Percentiles rank a stretch among this genome's conserved stretches.
Evolutionary conservation across 306 rosid genomes (phyloP).

Genomic region (Quercus dentata): DNA sequence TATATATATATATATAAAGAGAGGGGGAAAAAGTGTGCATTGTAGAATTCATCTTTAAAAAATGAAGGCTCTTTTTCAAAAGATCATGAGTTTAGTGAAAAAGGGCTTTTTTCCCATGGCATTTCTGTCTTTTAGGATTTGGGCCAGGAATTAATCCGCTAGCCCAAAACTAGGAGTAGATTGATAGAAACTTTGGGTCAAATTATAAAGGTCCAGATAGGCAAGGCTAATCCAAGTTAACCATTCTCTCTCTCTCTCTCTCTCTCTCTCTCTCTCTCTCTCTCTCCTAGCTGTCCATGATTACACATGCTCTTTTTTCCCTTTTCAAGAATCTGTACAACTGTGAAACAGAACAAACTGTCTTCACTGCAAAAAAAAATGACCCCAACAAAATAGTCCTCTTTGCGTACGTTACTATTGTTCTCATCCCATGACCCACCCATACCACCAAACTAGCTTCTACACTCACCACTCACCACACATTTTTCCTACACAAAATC

Average conservation of each 20-base stretch:
- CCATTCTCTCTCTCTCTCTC: not conserved
- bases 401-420: not conserved
- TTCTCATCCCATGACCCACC: not conserved
- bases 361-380: not conserved
- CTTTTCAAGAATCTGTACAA: slow-evolving; percentile 26
- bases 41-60: too few relatives aligned
- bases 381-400: slow-evolving; percentile 5
- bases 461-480: slow-evolving; percentile 1
- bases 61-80: too few relatives aligned
- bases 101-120: too few relatives aligned
- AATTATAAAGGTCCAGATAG: too few relatives aligned
- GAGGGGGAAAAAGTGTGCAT: too few relatives aligned
- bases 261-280: not conserved
- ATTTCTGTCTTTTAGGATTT: too few relatives aligned
- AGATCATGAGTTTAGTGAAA: too few relatives aligned
- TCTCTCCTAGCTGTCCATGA: slow-evolving; percentile 26
- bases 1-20: too few relatives aligned
- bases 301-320: slow-evolving; percentile 41
- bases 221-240: not conserved
- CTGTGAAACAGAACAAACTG: slow-evolving; percentile 31
- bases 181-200: too few relatives aligned
- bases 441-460: slow-evolving; percentile 19
- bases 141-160: too few relatives aligned
- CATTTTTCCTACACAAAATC: not conserved
- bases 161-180: too few relatives aligned